Conservation (phyloP, 2,329 filamentous ascomycete species). For the Aspergillus sp. region DNA sequence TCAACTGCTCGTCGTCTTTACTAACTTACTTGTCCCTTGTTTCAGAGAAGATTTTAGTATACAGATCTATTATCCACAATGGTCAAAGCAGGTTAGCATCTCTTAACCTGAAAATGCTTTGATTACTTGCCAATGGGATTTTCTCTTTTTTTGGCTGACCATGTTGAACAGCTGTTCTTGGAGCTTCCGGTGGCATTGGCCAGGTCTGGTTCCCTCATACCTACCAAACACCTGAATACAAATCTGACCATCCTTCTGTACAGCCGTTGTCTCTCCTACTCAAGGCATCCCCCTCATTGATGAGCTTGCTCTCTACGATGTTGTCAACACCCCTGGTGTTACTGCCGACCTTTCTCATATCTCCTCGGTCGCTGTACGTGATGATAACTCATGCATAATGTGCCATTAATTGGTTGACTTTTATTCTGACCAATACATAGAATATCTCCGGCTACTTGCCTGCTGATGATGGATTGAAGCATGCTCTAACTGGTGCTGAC, state of each 20-base stretch:
- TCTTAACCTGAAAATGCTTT: no score
- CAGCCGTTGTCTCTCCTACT: slow-evolving; percentile 94
- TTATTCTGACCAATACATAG: slow-evolving; percentile 44
- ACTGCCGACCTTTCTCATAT: slow-evolving; percentile 96
- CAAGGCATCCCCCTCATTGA: slow-evolving; percentile 83
- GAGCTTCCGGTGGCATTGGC: slow-evolving; percentile 96
- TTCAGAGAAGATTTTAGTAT: neutral
- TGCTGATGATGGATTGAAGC: slow-evolving; percentile 76
- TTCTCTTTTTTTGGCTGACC: no score
- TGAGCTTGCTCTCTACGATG: slow-evolving; percentile 97
- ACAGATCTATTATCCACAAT: slow-evolving; percentile 29
- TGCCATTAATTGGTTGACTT: slow-evolving; percentile 1
- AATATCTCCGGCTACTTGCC: slow-evolving; percentile 86
- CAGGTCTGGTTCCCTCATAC: slow-evolving; percentile 61
- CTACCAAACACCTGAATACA: slow-evolving; percentile 1
- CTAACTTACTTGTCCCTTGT: slow-evolving; percentile 2
- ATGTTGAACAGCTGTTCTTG: slow-evolving; percentile 64
- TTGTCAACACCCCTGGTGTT: slow-evolving; percentile 96
- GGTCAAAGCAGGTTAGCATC: slow-evolving; percentile 43
- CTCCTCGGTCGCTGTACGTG: slow-evolving; percentile 75
- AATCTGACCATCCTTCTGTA: neutral
- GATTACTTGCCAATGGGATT: no score
- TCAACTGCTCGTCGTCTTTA: slow-evolving; percentile 1
- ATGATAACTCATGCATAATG: slow-evolving; percentile 1
- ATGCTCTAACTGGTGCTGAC: slow-evolving; percentile 86